phyloP scores from a whole-genome alignment of 768 basidiomycete species.

The Termitomyces sp. region DNA sequence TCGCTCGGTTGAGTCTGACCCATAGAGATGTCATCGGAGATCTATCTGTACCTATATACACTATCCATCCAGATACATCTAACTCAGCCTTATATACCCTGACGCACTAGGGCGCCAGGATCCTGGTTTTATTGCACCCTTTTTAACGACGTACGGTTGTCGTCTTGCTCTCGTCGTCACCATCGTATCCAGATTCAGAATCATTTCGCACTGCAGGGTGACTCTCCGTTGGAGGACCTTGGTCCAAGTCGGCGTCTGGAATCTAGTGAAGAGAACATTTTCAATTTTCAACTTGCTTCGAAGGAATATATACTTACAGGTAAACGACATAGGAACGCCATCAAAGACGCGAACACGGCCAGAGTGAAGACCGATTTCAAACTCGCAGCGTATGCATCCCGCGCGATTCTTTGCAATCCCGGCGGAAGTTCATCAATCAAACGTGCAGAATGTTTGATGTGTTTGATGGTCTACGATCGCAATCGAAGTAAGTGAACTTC shows the following conservation, averaged over 20 bases:
- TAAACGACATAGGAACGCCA: constrained; percentile 46
- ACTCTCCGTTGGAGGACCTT: neutral
- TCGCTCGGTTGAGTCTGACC: neutral
- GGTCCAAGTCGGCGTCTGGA: constrained; percentile 16
- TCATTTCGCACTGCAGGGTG: neutral
- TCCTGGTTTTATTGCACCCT: neutral
- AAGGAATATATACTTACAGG: constrained; percentile 30
- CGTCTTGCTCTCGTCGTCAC: constrained; percentile 12
- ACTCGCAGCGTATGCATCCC: constrained; percentile 48
- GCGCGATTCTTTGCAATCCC: constrained; percentile 41
- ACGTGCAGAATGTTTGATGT: constrained; percentile 48
- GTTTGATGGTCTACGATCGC: constrained; percentile 36
- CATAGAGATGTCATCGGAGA: neutral
- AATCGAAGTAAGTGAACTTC: neutral
- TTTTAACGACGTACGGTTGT: neutral
- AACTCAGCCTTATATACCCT: neutral
- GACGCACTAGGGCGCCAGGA: too few species aligned
- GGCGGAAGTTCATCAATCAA: constrained; percentile 40
- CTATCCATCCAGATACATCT: neutral
- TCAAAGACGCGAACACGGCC: constrained; percentile 42
- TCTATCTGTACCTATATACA: neutral
- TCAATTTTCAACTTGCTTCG: neutral
- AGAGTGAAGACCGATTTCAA: constrained; percentile 50
- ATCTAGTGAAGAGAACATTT: constrained; percentile 7
- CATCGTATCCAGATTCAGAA: constrained; percentile 13